Base-by-base conservation (phyloP, 306 rosid genomes). In the Vachellia collinsii region DNA sequence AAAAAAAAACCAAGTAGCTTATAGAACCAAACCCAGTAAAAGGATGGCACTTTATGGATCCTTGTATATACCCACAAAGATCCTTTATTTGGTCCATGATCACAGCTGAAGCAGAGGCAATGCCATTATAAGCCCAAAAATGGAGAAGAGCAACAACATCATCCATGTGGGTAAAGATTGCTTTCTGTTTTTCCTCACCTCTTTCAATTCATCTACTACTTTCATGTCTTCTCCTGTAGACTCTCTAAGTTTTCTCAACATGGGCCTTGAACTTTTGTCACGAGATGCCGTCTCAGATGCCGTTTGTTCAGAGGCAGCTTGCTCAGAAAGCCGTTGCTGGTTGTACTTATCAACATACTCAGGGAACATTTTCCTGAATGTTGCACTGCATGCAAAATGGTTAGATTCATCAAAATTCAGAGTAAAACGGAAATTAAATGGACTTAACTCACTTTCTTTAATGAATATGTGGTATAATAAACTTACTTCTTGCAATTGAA, bases 401-500 rank as follows among this genome's bases (percentile, higher is more conserved):
- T 59, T 53, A 43, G 66, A 72, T 65, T 50, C 64, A 44, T 71
- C 74, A 44, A 43, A 39, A 8, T 74, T 79, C 71, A 64, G 58
- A 58, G 41, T 61, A 8, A 51, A 85, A 83, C 38, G 54, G 34
- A 58, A 66, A 67, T 56, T 22, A 39, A 14, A 79, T 47, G 48
- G 64, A 78, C 70, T 36, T 53, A 48, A 47, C 19, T 63, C 41
- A 37, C 46, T 77, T 58, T 50, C 58, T 43, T 64, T 70, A 81
- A 78, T 75, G 25, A 53, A 66, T 34, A 36, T 72, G 19, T 62
- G 50, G 36, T 68, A 42, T 44, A 7, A 19, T 17, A 56, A 29
- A 88, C 98, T 87, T 90, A 96, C 99, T 93, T 92, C 87, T 89
- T 93, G 65, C 92, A 88, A 68, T 96, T 96, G 91, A 92, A 96